A percentile compares a stretch with the other conserved stretches of the same genome.
phyloP scores from a whole-genome alignment of 768 basidiomycete genomes.

The Lyophyllum semitale region DNA sequence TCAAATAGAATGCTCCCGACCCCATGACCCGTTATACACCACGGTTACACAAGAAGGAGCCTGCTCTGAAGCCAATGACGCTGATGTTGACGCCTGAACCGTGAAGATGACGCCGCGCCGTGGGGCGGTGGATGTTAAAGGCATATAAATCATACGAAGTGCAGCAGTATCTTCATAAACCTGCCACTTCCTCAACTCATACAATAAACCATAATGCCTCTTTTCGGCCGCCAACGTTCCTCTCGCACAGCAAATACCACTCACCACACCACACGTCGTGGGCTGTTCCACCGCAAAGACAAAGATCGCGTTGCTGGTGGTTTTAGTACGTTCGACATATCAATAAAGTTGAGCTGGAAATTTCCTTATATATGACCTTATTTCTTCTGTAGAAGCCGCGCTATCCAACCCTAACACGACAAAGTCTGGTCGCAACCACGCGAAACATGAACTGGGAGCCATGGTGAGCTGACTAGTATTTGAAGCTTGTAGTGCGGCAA shows the following conservation, averaged over 20 bases:
- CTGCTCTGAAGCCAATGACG: neutral
- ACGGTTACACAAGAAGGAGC: too few relatives aligned
- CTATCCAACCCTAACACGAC: conserved; percentile 55
- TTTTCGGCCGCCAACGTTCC: conserved; percentile 21
- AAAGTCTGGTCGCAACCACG: conserved; percentile 42
- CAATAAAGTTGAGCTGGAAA: too few relatives aligned
- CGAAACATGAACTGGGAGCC: conserved; percentile 42
- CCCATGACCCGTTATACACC: too few relatives aligned
- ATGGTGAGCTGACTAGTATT: conserved; percentile 43
- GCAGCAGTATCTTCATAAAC: neutral
- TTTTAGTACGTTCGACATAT: conserved; percentile 46
- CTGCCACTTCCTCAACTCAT: neutral
- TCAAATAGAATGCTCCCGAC: too few relatives aligned
- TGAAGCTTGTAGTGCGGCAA: neutral
- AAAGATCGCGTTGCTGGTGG: conserved; percentile 49
- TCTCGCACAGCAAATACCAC: conserved; percentile 3
- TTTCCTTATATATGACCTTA: neutral
- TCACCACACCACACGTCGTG: neutral
- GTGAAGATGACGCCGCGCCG: neutral
- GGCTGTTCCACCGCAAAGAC: conserved; percentile 38
- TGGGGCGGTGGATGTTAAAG: neutral
- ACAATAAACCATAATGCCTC: conserved; percentile 13
- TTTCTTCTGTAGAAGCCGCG: conserved; percentile 38
- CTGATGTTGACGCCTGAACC: neutral
- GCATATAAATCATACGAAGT: neutral